Evolutionary conservation across 225 moss, liverwort and hornwort genomes (phyloP), one percentile per base, ranked within the genome.

Genomic region (Marchantia polymorpha): DNA sequence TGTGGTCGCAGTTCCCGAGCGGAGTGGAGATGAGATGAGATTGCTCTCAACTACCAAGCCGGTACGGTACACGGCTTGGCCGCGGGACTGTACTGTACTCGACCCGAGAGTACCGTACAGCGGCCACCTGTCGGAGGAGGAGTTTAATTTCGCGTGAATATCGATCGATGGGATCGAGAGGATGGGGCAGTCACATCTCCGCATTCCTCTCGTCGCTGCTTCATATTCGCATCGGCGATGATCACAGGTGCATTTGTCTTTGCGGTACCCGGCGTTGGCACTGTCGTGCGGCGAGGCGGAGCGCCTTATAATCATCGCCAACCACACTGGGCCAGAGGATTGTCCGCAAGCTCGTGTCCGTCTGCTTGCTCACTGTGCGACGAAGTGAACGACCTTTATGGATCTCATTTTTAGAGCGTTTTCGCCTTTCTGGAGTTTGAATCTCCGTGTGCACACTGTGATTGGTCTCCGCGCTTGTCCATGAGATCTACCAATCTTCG

Each of bases 291-390:
- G 61, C n/a, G 23, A 23, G 0, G 61, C 15, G 4, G 61, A 61
- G 61, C 61, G 61, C 61, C 22, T 61, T 61, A 61, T 61, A 61
- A 61, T 61, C 61, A 61, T 61, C 61, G 61, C 22, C 9, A 61
- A 59, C 17, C 2, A 23, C 23, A 61, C 61, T 22, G n/a, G n/a
- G n/a, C 23, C 61, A 0, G 4, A 23, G 22, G 16, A 7, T 61
- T 61, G 61, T 61, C 22, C 7, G 22, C 61, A 61, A 61, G 61
- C 61, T 39, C 39, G 3, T 39, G 39, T 39, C 39, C n/a, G n/a
- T n/a, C n/a, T n/a, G n/a, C n/a, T n/a, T 39, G 5, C 39, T 39
- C 5, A 39, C 39, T 39, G 39, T 39, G 5, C 3, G 5, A 39
- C 2, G 39, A 39, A 39, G 39, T 39, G 39, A 39, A 5, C 39